A percentile compares a stretch with the other conserved stretches of the same genome.
phyloP scores from a whole-genome alignment of 2,329 filamentous ascomycete species.

The Penicillium sp. region DNA sequence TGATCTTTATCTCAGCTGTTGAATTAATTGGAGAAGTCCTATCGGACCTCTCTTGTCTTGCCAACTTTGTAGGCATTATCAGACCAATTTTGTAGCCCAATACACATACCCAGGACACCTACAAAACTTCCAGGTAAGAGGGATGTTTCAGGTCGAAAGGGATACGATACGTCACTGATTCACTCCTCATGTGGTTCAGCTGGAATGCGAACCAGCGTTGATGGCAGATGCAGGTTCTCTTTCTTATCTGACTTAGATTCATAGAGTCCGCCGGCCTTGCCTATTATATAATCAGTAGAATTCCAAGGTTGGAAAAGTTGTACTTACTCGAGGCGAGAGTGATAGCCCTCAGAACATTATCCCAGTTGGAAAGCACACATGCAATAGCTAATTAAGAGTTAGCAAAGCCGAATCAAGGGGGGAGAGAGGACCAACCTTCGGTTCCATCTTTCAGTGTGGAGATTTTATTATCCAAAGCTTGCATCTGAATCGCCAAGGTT shows the following conservation, averaged over 20 bases:
- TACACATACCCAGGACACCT: no score
- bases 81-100: no score
- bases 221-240: no score
- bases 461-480: constrained; percentile 60
- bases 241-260: neutral
- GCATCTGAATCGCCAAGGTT: constrained; percentile 62
- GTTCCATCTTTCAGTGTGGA: constrained; percentile 61
- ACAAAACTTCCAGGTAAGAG: no score
- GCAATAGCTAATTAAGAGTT: constrained; percentile 53
- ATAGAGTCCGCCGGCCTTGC: constrained; percentile 26
- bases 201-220: no score
- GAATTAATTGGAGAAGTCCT: no score
- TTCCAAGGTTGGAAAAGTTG: constrained; percentile 5
- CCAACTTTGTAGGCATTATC: no score
- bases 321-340: constrained; percentile 61
- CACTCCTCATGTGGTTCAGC: no score
- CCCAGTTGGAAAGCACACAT: constrained; percentile 66
- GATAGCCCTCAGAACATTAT: constrained; percentile 62
- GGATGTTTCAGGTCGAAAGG: no score
- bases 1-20: no score
- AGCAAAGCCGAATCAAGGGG: constrained; percentile 5
- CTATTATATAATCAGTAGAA: constrained; percentile 17
- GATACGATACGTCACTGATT: no score
- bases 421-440: constrained; percentile 47
- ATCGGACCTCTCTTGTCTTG: no score